These are phyloP conservation scores for Panicum hallii DNA, from an alignment of 202 grass and related monocot species.

Conservation along the genomic window DNA sequence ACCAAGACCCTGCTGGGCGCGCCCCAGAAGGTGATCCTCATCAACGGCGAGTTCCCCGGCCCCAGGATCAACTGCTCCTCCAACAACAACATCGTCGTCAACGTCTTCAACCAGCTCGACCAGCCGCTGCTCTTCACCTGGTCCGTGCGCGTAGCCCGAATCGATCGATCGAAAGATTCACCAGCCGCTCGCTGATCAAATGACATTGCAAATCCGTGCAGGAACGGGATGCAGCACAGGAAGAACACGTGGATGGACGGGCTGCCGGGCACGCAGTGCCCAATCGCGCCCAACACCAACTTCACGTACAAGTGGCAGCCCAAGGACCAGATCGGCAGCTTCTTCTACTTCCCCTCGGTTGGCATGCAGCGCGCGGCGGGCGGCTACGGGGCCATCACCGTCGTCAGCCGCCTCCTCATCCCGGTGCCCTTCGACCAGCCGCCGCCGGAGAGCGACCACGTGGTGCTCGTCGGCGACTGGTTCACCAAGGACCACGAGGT, in stretches of 20 bases:
- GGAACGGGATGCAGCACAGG: conserved; percentile 87
- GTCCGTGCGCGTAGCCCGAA: not conserved
- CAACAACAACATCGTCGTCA: conserved; percentile 93
- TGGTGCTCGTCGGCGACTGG: conserved; percentile 73
- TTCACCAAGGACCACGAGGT: conserved; percentile 79
- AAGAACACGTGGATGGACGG: conserved; percentile 91
- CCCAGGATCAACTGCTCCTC: conserved; percentile 88
- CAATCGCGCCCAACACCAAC: conserved; percentile 71
- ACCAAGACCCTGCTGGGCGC: conserved; percentile 61
- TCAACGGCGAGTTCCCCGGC: conserved; percentile 84
- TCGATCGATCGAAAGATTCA: no score
- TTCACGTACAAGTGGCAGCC: conserved; percentile 85
- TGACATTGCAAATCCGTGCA: no score
- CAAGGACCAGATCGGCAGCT: conserved; percentile 97
- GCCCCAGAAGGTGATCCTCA: conserved; percentile 76
- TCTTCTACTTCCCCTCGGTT: conserved; percentile 80
- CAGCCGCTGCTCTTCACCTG: conserved; percentile 85
- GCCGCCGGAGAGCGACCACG: conserved; percentile 53
- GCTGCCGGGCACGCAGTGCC: conserved; percentile 67
- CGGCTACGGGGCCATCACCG: conserved; percentile 66
- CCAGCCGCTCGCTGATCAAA: no score
- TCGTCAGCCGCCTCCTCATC: conserved; percentile 82
- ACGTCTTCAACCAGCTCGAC: conserved; percentile 82
- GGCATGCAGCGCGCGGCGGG: conserved; percentile 83
- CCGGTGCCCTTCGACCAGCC: conserved; percentile 75